phyloP scores from a whole-genome alignment of 2,329 filamentous ascomycete genomes.

The Aspergillus brunneoviolaceus region DNA sequence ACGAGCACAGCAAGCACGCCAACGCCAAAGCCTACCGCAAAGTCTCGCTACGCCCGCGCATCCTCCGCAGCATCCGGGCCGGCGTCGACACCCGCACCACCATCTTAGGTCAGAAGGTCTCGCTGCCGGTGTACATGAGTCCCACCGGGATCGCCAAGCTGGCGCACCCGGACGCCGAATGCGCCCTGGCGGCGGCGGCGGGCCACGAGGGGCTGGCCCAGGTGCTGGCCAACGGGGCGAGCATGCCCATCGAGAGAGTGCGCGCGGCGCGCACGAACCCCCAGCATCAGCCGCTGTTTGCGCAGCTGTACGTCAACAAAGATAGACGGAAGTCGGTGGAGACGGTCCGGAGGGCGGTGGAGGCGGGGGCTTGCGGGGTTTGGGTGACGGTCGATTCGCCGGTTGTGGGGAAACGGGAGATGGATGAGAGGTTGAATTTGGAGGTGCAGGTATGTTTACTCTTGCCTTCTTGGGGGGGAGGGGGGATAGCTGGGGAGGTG shows the following conservation, averaged over 20 bases:
- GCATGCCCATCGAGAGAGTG: slow-evolving; percentile 43
- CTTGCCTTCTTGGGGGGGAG: no score
- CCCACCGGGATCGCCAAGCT: slow-evolving; percentile 46
- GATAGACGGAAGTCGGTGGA: slow-evolving; percentile 28
- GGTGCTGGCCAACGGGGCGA: slow-evolving; percentile 41
- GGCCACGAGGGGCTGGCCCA: slow-evolving; percentile 38
- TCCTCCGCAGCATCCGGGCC: slow-evolving; percentile 41
- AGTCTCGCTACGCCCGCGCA: slow-evolving; percentile 50
- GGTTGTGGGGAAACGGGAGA: slow-evolving; percentile 34
- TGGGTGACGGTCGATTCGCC: slow-evolving; percentile 39
- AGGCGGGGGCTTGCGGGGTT: slow-evolving; percentile 29
- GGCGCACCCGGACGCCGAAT: slow-evolving; percentile 46
- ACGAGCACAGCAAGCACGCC: slow-evolving; percentile 47
- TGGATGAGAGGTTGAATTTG: slow-evolving; percentile 33
- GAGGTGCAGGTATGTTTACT: slow-evolving; percentile 20
- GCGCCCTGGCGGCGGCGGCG: slow-evolving; percentile 43
- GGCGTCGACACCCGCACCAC: slow-evolving; percentile 36
- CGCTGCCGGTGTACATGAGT: slow-evolving; percentile 44
- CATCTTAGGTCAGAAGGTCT: slow-evolving; percentile 33
- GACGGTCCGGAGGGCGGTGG: slow-evolving; percentile 26
- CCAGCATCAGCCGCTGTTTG: slow-evolving; percentile 28
- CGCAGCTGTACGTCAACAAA: slow-evolving; percentile 43
- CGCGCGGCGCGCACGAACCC: slow-evolving; percentile 23
- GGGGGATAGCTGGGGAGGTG: no score
- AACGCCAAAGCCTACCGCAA: slow-evolving; percentile 46